A percentile compares a stretch with the other conserved stretches of the same genome.
These are phyloP conservation scores for Stylonectria norvegica DNA, from an alignment of 2,329 filamentous ascomycete genomes.

Conservation along the genomic window DNA sequence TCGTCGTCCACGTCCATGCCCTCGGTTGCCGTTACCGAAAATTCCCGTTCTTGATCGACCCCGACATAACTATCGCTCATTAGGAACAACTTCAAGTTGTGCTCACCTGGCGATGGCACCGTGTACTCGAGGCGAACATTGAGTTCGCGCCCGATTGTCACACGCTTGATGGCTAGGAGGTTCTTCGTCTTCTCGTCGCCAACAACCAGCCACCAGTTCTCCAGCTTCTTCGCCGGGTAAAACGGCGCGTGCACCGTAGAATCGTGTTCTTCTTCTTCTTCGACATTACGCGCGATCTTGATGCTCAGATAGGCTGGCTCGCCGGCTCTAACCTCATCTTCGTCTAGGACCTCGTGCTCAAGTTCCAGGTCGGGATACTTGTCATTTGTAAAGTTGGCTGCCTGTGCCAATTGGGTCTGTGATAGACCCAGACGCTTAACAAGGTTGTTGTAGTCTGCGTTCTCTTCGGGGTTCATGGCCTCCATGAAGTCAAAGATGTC, in stretches of 20 bases:
- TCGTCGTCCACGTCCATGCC: constrained; percentile 94
- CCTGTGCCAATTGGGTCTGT: constrained; percentile 78
- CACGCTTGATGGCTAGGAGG: constrained; percentile 87
- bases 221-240: constrained; percentile 86
- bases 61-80: constrained; percentile 98
- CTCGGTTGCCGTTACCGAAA: constrained; percentile 80
- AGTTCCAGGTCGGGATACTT: constrained; percentile 95
- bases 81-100: constrained; percentile 85
- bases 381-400: constrained; percentile 92
- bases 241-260: constrained; percentile 90
- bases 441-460: constrained; percentile 73
- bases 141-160: constrained; percentile 77
- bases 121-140: constrained; percentile 83
- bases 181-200: constrained; percentile 87
- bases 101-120: constrained; percentile 77
- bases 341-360: constrained; percentile 80
- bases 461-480: constrained; percentile 94
- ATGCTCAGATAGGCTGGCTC: constrained; percentile 80
- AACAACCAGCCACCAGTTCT: constrained; percentile 98
- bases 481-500: constrained; percentile 99
- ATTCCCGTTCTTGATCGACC: constrained; percentile 91
- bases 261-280: constrained; percentile 69
- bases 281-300: constrained; percentile 78
- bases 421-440: constrained; percentile 75
- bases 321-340: constrained; percentile 74